Evolutionary conservation across 2,329 filamentous ascomycete species (phyloP).

Genomic region (Chaetothyriales sp.): DNA sequence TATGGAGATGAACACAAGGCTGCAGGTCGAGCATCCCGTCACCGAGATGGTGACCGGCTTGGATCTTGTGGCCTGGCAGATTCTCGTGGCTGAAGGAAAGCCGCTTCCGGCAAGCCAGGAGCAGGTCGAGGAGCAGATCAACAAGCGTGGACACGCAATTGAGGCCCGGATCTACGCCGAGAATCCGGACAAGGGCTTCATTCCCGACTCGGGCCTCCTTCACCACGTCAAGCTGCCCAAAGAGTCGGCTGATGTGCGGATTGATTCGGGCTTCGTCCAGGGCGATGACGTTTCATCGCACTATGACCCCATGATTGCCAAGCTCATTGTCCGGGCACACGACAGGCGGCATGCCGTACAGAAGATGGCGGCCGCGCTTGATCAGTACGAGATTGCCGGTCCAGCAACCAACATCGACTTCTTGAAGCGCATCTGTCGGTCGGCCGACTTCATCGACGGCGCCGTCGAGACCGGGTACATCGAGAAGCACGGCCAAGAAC

Average conservation of each 20-base stretch:
- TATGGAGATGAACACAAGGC: slow-evolving; percentile 63
- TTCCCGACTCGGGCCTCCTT: slow-evolving; percentile 82
- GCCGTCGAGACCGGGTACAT: slow-evolving; percentile 96
- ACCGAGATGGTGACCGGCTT: slow-evolving; percentile 66
- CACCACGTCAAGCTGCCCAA: slow-evolving; percentile 66
- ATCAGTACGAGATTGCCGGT: slow-evolving; percentile 83
- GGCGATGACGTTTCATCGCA: slow-evolving; percentile 87
- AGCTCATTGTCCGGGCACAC: slow-evolving; percentile 78
- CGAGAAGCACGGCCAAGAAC: slow-evolving; percentile 65
- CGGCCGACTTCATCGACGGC: slow-evolving; percentile 67
- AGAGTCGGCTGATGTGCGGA: slow-evolving; percentile 55
- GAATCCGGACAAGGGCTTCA: slow-evolving; percentile 79
- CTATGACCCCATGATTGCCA: slow-evolving; percentile 98
- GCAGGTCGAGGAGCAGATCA: slow-evolving; percentile 56
- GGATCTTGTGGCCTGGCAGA: slow-evolving; percentile 89
- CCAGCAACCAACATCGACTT: slow-evolving; percentile 95
- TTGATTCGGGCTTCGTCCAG: slow-evolving; percentile 84
- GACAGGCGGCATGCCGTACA: slow-evolving; percentile 69
- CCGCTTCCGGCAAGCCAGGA: slow-evolving; percentile 52
- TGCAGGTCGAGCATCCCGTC: slow-evolving; percentile 95
- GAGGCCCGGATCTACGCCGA: slow-evolving; percentile 96
- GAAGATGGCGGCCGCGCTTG: slow-evolving; percentile 65
- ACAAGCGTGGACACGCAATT: slow-evolving; percentile 65
- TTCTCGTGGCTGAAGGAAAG: slow-evolving; percentile 66
- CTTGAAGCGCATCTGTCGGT: slow-evolving; percentile 72